A percentile compares a stretch with the other conserved stretches of the same genome.
These are phyloP conservation scores for Calamus simplicifolius DNA, from an alignment of 176 grass and related monocot genomes.

Conservation along the genomic window DNA sequence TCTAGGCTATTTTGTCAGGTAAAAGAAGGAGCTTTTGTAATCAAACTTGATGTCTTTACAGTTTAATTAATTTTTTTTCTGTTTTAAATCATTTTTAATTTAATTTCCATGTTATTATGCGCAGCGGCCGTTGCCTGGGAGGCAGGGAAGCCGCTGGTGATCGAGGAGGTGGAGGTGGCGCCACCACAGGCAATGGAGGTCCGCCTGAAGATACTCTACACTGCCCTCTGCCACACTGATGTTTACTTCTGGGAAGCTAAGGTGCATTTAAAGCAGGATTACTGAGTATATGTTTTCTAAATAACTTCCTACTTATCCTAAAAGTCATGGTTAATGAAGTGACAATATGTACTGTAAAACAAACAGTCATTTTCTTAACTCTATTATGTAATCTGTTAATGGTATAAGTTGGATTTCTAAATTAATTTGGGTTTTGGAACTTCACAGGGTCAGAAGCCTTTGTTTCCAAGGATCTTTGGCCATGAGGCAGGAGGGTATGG, in stretches of 20 bases:
- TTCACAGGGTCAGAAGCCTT: conserved; percentile 1
- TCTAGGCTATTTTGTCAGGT: too few relatives aligned
- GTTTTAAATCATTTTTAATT: neutral
- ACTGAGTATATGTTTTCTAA: too few relatives aligned
- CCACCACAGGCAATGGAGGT: conserved; percentile 89
- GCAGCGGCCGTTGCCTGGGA: conserved; percentile 88
- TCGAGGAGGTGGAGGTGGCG: conserved; percentile 82
- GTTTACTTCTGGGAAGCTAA: conserved; percentile 97
- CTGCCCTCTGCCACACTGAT: conserved; percentile 79
- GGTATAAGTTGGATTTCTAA: conserved; percentile 17
- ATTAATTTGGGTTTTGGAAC: neutral
- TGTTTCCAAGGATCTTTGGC: conserved; percentile 7
- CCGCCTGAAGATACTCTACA: conserved; percentile 65
- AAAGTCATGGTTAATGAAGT: too few relatives aligned
- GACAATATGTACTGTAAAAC: too few relatives aligned
- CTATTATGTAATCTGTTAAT: neutral
- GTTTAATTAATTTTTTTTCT: too few relatives aligned
- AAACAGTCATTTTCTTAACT: neutral
- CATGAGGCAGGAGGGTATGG: conserved; percentile 9
- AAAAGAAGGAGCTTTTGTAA: too few relatives aligned
- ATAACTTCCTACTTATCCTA: too few relatives aligned
- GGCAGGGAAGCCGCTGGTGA: conserved; percentile 65
- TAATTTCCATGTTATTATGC: neutral
- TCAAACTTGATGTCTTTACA: too few relatives aligned
- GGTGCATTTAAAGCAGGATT: conserved; percentile 14